phyloP scores from a whole-genome alignment of 305 asterid genomes.

The Rubia balearica region DNA sequence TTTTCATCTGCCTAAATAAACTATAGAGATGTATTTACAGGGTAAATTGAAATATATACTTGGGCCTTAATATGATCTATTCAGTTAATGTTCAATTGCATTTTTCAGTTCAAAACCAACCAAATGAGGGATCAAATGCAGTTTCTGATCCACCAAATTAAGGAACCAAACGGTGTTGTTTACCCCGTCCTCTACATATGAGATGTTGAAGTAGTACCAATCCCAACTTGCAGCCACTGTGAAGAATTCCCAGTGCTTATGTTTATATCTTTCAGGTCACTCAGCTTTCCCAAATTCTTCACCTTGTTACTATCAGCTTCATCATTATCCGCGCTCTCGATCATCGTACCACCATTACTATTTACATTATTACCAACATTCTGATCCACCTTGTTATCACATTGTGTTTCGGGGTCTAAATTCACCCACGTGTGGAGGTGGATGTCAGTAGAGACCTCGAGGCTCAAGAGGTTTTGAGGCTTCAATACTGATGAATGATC shows the following conservation, averaged over 20 bases:
- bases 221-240: conserved; percentile 80
- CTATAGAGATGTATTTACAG: background rate
- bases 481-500: background rate
- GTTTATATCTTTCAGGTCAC: conserved; percentile 47
- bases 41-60: background rate
- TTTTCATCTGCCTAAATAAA: background rate
- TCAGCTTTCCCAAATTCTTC: conserved; percentile 50
- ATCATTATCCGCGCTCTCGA: conserved; percentile 29
- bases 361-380: background rate
- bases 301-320: conserved; percentile 48
- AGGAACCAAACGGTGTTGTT: background rate
- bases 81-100: background rate
- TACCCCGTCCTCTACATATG: conserved; percentile 6
- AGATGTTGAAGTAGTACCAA: conserved; percentile 35
- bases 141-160: background rate
- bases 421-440: conserved; percentile 21
- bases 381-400: background rate
- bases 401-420: background rate
- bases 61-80: background rate
- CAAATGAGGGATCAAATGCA: background rate
- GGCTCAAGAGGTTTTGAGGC: conserved; percentile 43
- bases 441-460: conserved; percentile 23
- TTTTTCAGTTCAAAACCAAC: background rate
- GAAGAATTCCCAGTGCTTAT: conserved; percentile 33
- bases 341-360: background rate